Evolutionary conservation across 352 stramenopile species (phyloP), one percentile per base, ranked within the genome.

Genomic region (Pythium rishiriense): DNA sequence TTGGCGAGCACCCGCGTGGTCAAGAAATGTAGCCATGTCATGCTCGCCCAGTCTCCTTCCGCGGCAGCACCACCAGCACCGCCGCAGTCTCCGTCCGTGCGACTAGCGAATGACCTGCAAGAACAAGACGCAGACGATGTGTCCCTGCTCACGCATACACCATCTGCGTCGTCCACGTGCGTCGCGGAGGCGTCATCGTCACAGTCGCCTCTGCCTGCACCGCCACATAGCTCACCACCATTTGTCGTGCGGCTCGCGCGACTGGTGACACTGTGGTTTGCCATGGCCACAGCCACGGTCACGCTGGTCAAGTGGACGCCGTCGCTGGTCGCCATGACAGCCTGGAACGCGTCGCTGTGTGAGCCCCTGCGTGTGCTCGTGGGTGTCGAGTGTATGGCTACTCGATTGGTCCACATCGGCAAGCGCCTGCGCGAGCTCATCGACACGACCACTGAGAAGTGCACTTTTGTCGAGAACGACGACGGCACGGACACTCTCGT

Each of bases 321-420:
- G 22, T 85, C 81, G 28, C 65, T 83, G 6, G 74, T 87, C 26
- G 80, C 77, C 9, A 63, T 86, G 47, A 69, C 87, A n/a, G 81
- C 73, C 14, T 68, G 80, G 42, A 90, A 90, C 41, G 65, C 76
- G 24, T 73, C 80, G 24, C 70, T 90, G 35, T 79, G 69, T 39
- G 81, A 88, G 58, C 71, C 75, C 17, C 31, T 81, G 21, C 69
- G 77, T 0, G 31, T 85, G 29, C 17, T 73, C 19, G 28, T 62
- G 14, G 76, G 77, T 0, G 39, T 74, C 29, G 62, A 80, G 29
- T 75, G 73, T 28, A 66, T 71, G 48, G 57, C 42, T 17, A 50
- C 33, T 15, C 66, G 48, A 14, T 47, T 39, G 29, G 41, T 64
- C n/a, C 12, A 59, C 2, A 42, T 75, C 5, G 10, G 33, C 22